These are phyloP conservation scores for Aspergillus ostianus DNA, from an alignment of 495 filamentous ascomycete species.

Conservation along the genomic window DNA sequence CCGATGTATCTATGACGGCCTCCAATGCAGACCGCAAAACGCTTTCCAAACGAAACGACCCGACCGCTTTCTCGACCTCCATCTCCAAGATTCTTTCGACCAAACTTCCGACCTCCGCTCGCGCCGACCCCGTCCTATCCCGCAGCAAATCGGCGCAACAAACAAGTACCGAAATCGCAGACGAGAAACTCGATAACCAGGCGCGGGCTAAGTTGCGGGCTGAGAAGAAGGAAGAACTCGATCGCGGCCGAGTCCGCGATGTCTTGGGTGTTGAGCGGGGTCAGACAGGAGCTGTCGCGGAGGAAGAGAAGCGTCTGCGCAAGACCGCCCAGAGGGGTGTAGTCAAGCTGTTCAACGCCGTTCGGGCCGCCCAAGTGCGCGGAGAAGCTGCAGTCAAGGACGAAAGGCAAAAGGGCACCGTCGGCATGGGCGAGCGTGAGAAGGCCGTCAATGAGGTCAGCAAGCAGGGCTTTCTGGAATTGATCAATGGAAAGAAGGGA, in stretches of 20 bases:
- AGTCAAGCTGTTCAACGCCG: conserved; percentile 93
- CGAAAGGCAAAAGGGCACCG: conserved; percentile 66
- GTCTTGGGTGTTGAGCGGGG: conserved; percentile 60
- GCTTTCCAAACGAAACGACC: conserved; percentile 78
- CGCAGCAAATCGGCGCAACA: conserved; percentile 69
- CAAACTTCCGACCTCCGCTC: conserved; percentile 76
- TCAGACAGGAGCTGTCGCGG: conserved; percentile 55
- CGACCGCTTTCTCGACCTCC: conserved; percentile 81
- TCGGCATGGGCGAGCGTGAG: conserved; percentile 69
- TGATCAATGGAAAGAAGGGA: conserved; percentile 66
- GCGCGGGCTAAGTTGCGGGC: conserved; percentile 75
- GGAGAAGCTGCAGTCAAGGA: conserved; percentile 70
- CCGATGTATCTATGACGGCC: conserved; percentile 23
- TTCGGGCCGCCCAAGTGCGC: conserved; percentile 85
- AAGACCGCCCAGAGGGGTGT: conserved; percentile 91
- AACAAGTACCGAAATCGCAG: conserved; percentile 61
- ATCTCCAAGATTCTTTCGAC: conserved; percentile 86
- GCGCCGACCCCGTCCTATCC: conserved; percentile 84
- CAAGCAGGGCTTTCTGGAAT: conserved; percentile 90
- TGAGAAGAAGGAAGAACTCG: conserved; percentile 75
- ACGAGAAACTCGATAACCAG: conserved; percentile 74
- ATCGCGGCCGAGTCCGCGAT: conserved; percentile 85
- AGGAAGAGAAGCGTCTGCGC: conserved; percentile 75
- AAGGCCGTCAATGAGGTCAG: conserved; percentile 91
- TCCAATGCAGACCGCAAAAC: conserved; percentile 23